phyloP scores from a whole-genome alignment of 2,329 filamentous ascomycete genomes.

The Arthroderma uncinatum region DNA sequence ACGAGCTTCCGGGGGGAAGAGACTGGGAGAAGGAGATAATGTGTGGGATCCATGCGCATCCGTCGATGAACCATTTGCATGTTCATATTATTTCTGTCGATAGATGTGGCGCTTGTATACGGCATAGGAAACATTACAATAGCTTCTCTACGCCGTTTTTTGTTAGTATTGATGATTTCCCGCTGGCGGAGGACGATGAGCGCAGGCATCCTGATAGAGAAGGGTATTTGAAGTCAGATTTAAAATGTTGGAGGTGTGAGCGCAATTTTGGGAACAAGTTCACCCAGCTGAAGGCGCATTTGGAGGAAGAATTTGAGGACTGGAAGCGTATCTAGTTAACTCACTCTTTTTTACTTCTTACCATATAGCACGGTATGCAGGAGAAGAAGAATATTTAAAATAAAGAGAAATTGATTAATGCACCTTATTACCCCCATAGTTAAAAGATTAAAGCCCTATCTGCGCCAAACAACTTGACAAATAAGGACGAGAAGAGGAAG shows the following conservation, averaged over 20 bases:
- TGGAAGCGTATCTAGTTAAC: conserved; percentile 56
- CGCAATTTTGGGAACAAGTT: conserved; percentile 64
- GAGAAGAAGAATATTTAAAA: neutral
- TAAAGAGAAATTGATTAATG: conserved; percentile 4
- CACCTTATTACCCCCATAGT: conserved; percentile 3
- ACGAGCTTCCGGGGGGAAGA: conserved; percentile 55
- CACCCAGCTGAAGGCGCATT: conserved; percentile 60
- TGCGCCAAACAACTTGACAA: conserved; percentile 6
- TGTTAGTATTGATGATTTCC: conserved; percentile 66
- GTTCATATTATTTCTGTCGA: conserved; percentile 78
- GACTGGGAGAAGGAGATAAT: conserved; percentile 68
- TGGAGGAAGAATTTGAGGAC: conserved; percentile 59
- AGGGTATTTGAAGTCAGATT: conserved; percentile 52
- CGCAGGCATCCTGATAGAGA: conserved; percentile 47
- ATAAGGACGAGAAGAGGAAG: neutral
- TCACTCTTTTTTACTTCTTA: neutral
- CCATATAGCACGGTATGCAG: neutral
- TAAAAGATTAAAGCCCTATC: conserved; percentile 8
- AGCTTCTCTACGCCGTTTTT: conserved; percentile 83
- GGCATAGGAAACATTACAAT: conserved; percentile 81
- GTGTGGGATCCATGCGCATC: conserved; percentile 72
- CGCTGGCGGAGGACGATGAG: conserved; percentile 54
- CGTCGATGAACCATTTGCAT: conserved; percentile 87
- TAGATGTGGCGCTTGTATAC: conserved; percentile 59
- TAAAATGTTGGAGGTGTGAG: conserved; percentile 78